Conservation (phyloP, 1,284 basidiomycete species). For the Ceratobasidium sp. region DNA sequence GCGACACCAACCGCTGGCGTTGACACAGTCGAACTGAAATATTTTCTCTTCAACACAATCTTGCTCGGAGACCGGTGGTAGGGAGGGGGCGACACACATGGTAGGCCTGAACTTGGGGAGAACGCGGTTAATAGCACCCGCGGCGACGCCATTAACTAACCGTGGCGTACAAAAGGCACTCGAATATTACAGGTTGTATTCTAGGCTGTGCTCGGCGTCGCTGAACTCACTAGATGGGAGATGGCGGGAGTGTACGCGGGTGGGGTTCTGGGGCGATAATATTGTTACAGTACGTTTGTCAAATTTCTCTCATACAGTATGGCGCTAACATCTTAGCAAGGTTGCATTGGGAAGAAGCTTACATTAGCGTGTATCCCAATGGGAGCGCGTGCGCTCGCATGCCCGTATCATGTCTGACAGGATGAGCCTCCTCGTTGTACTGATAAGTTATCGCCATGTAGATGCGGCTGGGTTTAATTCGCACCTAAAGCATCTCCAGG, state of each 20-base stretch:
- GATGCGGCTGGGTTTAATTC: slow-evolving; percentile 75
- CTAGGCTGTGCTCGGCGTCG: slow-evolving; percentile 7
- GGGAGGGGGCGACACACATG: no score
- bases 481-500: slow-evolving; percentile 67
- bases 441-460: slow-evolving; percentile 74
- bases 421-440: slow-evolving; percentile 66
- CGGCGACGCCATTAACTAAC: slow-evolving; percentile 2
- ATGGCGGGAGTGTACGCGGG: slow-evolving; percentile 76
- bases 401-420: slow-evolving; percentile 63
- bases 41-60: no score
- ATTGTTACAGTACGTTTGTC: slow-evolving; percentile 67
- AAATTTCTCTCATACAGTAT: neutral
- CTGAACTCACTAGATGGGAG: slow-evolving; percentile 68
- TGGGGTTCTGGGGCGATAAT: slow-evolving; percentile 68
- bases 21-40: no score
- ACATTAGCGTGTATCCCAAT: slow-evolving; percentile 13
- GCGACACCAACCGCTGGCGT: no score
- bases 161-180: slow-evolving; percentile 19
- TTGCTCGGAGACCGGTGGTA: no score
- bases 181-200: slow-evolving; percentile 24
- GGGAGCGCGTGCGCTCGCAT: slow-evolving; percentile 66
- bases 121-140: neutral
- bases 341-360: no score
- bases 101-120: no score
- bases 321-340: neutral